These are phyloP conservation scores for Pseudonitzschia delicatissima DNA, from an alignment of 108 stramenopile species.

Conservation along the genomic window DNA sequence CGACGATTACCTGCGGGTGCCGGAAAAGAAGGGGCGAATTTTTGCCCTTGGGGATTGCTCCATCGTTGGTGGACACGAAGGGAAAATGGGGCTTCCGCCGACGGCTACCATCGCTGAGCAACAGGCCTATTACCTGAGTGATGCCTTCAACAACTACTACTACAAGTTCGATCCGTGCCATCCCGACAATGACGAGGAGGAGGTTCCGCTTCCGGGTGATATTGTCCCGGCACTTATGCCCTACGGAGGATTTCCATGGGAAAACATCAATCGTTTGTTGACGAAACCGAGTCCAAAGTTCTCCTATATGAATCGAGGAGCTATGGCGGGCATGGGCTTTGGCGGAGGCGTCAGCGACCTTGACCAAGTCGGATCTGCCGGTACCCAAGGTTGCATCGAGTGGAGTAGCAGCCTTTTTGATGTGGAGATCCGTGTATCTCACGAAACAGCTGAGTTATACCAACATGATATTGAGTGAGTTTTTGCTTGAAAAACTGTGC, in stretches of 20 bases:
- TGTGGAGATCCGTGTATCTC: slow-evolving; percentile 88
- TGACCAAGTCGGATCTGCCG: slow-evolving; percentile 26
- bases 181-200: slow-evolving; percentile 24
- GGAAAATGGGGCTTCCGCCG: slow-evolving; percentile 83
- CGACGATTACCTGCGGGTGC: slow-evolving; percentile 87
- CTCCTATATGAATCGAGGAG: slow-evolving; percentile 70
- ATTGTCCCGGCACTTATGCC: slow-evolving; percentile 51
- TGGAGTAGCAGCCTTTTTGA: slow-evolving; percentile 63
- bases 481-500: background rate
- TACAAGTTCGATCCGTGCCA: slow-evolving; percentile 28
- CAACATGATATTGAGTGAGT: slow-evolving; percentile 63
- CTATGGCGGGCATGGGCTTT: slow-evolving; percentile 81
- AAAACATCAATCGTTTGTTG: slow-evolving; percentile 38
- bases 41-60: slow-evolving; percentile 95
- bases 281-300: slow-evolving; percentile 48
- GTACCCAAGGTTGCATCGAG: slow-evolving; percentile 30
- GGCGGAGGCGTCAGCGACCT: slow-evolving; percentile 65
- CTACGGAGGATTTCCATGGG: slow-evolving; percentile 23
- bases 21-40: slow-evolving; percentile 75
- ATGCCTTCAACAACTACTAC: slow-evolving; percentile 37
- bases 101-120: slow-evolving; percentile 90
- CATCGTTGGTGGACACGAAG: slow-evolving; percentile 20
- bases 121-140: slow-evolving; percentile 79
- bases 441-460: slow-evolving; percentile 43
- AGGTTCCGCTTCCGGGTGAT: slow-evolving; percentile 45